Evolutionary conservation across 352 stramenopile genomes (phyloP), one percentile per base, ranked within the genome.

Genomic region (Pythium aristosporum): DNA sequence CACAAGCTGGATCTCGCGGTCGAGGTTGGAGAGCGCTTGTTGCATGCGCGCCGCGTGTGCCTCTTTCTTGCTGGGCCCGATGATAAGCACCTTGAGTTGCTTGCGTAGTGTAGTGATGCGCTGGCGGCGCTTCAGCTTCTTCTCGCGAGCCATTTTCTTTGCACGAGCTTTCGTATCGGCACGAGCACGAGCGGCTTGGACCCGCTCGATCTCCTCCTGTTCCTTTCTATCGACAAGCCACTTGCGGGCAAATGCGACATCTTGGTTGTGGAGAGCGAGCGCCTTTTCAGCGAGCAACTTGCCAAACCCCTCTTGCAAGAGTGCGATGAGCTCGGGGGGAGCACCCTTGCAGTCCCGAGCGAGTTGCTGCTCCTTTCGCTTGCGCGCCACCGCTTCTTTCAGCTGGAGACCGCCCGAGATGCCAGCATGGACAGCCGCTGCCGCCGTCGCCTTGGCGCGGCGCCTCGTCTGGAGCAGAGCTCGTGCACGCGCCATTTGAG

Each of bases 271-370:
- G 0, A 82, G 61, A 8, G 34, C 9, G 15, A 83, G 72, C 21
- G 75, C 75, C 42, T 83, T 83, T 44, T 67, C 59, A 2, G 73
- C 72, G 8, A 83, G 46, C 12, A 39, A 36, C 58, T 83, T 83
- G 6, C 63, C 32, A 25, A 72, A 72, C 0, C 75, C 72, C 56
- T 80, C 75, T 12, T 74, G 56, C 12, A 83, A 57, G 21, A 83
- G 60, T n/a, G 44, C 37, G 42, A 83, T 68, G 2, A 83, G 63
- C 32, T 83, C 70, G 0, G 58, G 50, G 2, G 73, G 68, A 2
- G 75, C 67, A 32, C 60, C 73, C 30, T 72, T 74, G 36, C 66
- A 72, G 53, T 82, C 70, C 3, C 52, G 68, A 12, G 39, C 42
- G 8, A 79, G 51, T 47, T 74, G 75, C 47, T 73, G 72, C 9